Evolutionary conservation across 371 early-diverging fungal species (phyloP).

Genomic region (Umbelopsis sp.): DNA sequence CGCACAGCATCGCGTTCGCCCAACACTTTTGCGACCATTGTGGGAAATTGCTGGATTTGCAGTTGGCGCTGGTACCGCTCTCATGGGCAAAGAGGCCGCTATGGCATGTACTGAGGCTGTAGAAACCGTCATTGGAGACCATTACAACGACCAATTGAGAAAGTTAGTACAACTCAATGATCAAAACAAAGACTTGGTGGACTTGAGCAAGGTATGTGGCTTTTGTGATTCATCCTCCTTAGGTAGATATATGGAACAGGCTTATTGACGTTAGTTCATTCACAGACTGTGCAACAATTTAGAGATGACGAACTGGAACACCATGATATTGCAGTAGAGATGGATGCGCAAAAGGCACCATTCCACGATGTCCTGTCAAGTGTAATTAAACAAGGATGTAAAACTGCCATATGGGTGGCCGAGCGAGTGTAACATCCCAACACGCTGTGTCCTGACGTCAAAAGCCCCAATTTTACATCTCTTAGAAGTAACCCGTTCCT

Average conservation of each 20-base stretch:
- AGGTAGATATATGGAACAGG: not conserved
- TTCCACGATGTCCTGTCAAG: constrained; percentile 70
- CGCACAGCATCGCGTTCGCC: constrained; percentile 79
- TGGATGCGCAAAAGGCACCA: constrained; percentile 87
- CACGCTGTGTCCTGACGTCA: not conserved
- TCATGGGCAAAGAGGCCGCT: constrained; percentile 92
- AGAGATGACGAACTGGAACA: constrained; percentile 97
- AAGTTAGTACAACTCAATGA: constrained; percentile 67
- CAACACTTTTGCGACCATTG: constrained; percentile 83
- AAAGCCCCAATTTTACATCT: not conserved
- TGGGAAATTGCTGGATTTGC: constrained; percentile 90
- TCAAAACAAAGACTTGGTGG: constrained; percentile 60
- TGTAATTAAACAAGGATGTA: constrained; percentile 83
- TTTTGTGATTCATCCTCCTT: not conserved
- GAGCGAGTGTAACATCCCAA: constrained; percentile 36
- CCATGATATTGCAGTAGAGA: constrained; percentile 86
- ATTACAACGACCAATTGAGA: constrained; percentile 92
- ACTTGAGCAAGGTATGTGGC: constrained; percentile 58
- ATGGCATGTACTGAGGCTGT: constrained; percentile 99
- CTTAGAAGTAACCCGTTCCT: not conserved
- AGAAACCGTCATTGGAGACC: constrained; percentile 95
- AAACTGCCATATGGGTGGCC: constrained; percentile 81
- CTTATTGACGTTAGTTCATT: constrained; percentile 8
- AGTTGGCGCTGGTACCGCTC: constrained; percentile 86
- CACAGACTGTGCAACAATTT: constrained; percentile 73